Conservation (phyloP, 148 eudicot species). For the Silene latifolia region DNA sequence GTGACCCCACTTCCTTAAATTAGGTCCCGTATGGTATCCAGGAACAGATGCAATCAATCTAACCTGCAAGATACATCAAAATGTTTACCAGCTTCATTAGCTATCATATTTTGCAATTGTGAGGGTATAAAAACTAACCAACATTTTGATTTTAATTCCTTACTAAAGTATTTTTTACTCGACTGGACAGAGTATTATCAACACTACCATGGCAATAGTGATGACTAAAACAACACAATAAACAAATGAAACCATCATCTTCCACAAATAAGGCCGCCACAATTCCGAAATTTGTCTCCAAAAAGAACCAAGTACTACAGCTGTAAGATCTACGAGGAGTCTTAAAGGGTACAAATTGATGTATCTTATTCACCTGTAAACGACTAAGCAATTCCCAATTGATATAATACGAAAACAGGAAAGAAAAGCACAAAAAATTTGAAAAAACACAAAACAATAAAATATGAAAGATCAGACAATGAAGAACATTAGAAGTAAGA, state of each 20-base stretch:
- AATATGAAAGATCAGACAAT: not conserved
- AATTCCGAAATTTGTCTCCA: too few species aligned
- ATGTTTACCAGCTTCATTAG: not conserved
- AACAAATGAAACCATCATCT: too few species aligned
- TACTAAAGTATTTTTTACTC: not conserved
- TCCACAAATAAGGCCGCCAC: too few species aligned
- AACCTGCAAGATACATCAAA: slow-evolving; percentile 43
- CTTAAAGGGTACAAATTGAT: not conserved
- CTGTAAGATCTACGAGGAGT: not conserved
- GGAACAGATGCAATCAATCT: slow-evolving; percentile 95
- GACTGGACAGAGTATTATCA: not conserved
- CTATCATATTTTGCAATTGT: not conserved
- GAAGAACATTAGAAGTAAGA: not conserved
- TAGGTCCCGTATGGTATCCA: slow-evolving; percentile 86
- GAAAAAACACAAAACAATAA: not conserved
- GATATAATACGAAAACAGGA: not conserved
- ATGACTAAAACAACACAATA: too few species aligned
- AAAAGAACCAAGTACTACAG: not conserved
- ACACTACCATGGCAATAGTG: not conserved
- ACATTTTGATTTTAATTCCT: slow-evolving; percentile 4
- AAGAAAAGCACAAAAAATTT: not conserved
- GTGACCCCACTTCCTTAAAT: slow-evolving; percentile 90
- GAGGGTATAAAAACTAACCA: not conserved
- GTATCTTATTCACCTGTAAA: not conserved
- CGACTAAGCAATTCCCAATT: not conserved